Evolutionary conservation across 768 basidiomycete species (phyloP).

Genomic region (Mycena sanguinolenta): DNA sequence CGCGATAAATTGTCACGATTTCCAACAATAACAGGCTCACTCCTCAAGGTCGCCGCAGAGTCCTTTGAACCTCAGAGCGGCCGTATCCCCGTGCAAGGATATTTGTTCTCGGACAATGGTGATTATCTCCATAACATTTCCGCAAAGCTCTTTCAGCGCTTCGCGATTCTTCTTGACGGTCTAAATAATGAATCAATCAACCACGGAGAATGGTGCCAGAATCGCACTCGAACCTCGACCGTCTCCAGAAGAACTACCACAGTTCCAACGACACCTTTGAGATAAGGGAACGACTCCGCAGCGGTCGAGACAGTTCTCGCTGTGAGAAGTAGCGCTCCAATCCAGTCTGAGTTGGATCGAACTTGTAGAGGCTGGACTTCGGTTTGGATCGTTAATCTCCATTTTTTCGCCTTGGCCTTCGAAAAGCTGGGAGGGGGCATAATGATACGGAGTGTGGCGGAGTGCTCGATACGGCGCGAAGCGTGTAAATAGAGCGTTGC

Average conservation of each 20-base stretch:
- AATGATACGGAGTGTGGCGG: too few species aligned
- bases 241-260: slow-evolving; percentile 20
- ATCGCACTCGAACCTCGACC: slow-evolving; percentile 6
- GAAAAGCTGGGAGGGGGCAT: too few species aligned
- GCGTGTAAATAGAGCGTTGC: too few species aligned
- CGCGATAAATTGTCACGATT: neutral
- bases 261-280: slow-evolving; percentile 11
- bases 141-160: slow-evolving; percentile 12
- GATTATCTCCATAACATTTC: slow-evolving; percentile 1
- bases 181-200: neutral
- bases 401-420: neutral
- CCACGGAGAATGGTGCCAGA: neutral
- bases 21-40: neutral
- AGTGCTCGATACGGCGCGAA: too few species aligned
- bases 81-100: neutral
- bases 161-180: slow-evolving; percentile 16
- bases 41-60: neutral
- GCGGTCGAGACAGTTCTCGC: slow-evolving; percentile 5
- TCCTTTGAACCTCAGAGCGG: neutral
- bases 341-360: neutral
- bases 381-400: neutral
- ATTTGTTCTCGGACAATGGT: neutral
- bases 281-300: slow-evolving; percentile 13
- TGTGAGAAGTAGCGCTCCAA: neutral
- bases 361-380: neutral